Evolutionary conservation across 306 rosid genomes (phyloP).

Genomic region (Citrullus mucosospermus): DNA sequence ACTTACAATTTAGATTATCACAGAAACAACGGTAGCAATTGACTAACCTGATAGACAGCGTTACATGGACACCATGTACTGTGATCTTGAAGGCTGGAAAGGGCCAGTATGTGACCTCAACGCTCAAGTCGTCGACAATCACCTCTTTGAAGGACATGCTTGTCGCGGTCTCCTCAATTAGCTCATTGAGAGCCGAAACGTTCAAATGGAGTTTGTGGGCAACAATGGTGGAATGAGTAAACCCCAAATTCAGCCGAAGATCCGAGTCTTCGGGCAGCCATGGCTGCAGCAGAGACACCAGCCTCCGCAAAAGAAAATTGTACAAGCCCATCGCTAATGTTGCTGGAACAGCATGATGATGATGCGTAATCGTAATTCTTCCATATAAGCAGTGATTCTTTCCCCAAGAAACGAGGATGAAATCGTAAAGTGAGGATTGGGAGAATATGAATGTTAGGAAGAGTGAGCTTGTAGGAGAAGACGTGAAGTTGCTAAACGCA

Average conservation of each 20-base stretch:
- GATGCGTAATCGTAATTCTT: neutral
- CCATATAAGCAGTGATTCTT: neutral
- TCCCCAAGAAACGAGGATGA: neutral
- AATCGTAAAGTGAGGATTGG: neutral
- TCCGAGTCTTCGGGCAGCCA: conserved; percentile 64
- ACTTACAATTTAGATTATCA: neutral
- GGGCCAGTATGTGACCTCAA: conserved; percentile 61
- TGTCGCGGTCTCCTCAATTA: conserved; percentile 30
- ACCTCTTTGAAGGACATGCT: conserved; percentile 36
- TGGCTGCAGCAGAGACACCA: conserved; percentile 59
- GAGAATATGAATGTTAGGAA: neutral
- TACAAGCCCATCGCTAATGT: conserved; percentile 32
- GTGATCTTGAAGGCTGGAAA: conserved; percentile 47
- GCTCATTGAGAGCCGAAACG: conserved; percentile 36
- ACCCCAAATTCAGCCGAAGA: conserved; percentile 44
- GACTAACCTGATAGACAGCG: conserved; percentile 37
- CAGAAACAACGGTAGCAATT: neutral
- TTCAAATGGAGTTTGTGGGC: conserved; percentile 44
- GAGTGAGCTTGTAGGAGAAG: neutral
- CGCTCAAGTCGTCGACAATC: conserved; percentile 32
- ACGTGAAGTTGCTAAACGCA: neutral
- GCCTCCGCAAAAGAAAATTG: conserved; percentile 35
- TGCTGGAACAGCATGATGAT: neutral
- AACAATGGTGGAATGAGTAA: conserved; percentile 34
- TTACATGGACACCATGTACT: conserved; percentile 43